Conservation (phyloP, 2,329 filamentous ascomycete genomes). For the Davidsoniella eucalypti region DNA sequence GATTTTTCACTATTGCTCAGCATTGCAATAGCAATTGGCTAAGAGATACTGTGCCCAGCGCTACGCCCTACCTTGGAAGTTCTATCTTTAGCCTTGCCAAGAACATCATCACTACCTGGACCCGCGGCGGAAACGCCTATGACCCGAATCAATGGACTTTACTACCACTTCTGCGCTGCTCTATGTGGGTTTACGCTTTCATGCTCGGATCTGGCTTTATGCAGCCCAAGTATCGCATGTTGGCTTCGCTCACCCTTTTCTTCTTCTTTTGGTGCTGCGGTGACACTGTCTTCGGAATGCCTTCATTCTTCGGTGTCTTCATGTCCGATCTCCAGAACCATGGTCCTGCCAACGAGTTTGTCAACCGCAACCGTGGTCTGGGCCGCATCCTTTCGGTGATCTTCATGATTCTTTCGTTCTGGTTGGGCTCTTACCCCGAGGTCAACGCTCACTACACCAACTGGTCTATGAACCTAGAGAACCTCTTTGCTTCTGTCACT, state of each 20-base stretch:
- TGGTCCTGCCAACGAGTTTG: conserved; percentile 30
- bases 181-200: conserved; percentile 36
- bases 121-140: conserved; percentile 31
- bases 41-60: conserved; percentile 29
- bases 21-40: conserved; percentile 17
- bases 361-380: conserved; percentile 27
- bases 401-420: conserved; percentile 35
- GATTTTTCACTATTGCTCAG: conserved; percentile 38
- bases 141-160: conserved; percentile 44
- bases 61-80: conserved; percentile 23
- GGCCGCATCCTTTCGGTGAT: conserved; percentile 29
- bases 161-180: conserved; percentile 35
- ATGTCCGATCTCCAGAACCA: conserved; percentile 41
- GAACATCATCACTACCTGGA: conserved; percentile 35
- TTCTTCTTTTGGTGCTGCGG: conserved; percentile 29
- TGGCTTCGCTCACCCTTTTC: conserved; percentile 29
- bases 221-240: conserved; percentile 31
- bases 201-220: conserved; percentile 34
- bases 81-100: conserved; percentile 20
- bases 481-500: conserved; percentile 27
- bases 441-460: conserved; percentile 32
- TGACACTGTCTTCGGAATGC: conserved; percentile 32
- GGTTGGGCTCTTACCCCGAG: conserved; percentile 44
- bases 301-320: conserved; percentile 46
- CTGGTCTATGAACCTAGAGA: conserved; percentile 34